Evolutionary conservation across 1,139 yeast genomes (phyloP).

Genomic region (Geotrichum fermentans): DNA sequence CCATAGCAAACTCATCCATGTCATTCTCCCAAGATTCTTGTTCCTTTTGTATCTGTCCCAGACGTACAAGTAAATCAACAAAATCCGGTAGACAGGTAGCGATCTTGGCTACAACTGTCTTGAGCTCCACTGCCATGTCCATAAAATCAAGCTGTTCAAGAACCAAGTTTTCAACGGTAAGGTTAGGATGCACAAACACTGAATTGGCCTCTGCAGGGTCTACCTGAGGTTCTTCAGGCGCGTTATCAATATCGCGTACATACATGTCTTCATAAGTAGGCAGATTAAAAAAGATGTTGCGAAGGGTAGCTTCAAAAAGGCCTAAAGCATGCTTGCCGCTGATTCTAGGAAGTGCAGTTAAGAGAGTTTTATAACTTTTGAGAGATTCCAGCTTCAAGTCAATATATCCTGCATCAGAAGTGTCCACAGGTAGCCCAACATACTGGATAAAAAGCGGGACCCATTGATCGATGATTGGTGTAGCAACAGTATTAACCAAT

Average conservation of each 20-base stretch:
- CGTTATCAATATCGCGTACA: conserved; percentile 8
- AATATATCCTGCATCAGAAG: conserved; percentile 15
- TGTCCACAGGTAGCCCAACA: conserved; percentile 21
- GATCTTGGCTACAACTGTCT: conserved; percentile 9
- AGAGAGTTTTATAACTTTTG: conserved; percentile 13
- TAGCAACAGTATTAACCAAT: conserved; percentile 23
- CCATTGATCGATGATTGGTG: conserved; percentile 32
- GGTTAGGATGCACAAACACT: conserved; percentile 26
- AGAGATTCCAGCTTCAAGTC: conserved; percentile 18
- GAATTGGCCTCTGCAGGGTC: conserved; percentile 28
- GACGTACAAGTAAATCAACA: conserved; percentile 21
- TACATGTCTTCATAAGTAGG: conserved; percentile 13
- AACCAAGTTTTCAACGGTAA: conserved; percentile 16
- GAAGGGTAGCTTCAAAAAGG: conserved; percentile 14
- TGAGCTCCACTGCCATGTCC: conserved; percentile 18
- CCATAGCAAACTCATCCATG: conserved; percentile 64
- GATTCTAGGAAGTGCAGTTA: conserved; percentile 15
- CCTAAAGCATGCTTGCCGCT: conserved; percentile 9
- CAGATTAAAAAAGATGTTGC: conserved; percentile 9
- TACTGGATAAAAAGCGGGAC: conserved; percentile 24
- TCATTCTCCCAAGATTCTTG: conserved; percentile 45
- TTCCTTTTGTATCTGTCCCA: conserved; percentile 32
- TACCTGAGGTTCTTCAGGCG: conserved; percentile 20
- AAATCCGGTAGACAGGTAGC: conserved; percentile 17
- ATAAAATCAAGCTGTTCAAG: conserved; percentile 17